Conservation (phyloP, 805 yeast species). For the Starmerella sp. region DNA sequence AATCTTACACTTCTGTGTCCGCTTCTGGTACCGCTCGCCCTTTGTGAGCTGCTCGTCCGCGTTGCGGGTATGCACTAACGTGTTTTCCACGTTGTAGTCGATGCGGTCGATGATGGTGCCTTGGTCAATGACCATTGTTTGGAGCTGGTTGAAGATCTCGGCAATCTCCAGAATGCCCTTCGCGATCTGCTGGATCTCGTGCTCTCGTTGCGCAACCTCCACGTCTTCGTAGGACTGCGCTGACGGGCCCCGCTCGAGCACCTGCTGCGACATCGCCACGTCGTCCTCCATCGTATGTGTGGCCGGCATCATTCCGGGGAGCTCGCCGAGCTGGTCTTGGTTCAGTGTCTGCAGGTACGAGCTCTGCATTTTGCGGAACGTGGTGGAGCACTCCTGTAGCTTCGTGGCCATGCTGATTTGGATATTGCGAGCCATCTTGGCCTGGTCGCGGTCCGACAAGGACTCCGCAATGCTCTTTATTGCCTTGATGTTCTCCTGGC, state of each 20-base stretch:
- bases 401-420: constrained; percentile 75
- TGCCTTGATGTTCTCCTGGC: constrained; percentile 65
- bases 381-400: constrained; percentile 67
- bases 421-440: constrained; percentile 63
- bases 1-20: constrained; percentile 83
- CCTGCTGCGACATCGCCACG: constrained; percentile 28
- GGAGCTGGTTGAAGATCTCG: constrained; percentile 87
- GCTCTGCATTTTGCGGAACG: constrained; percentile 78
- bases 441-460: constrained; percentile 39
- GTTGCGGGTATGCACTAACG: constrained; percentile 61
- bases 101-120: constrained; percentile 89
- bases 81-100: constrained; percentile 77
- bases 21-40: constrained; percentile 73
- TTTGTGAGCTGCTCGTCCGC: constrained; percentile 68
- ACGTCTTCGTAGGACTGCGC: constrained; percentile 27
- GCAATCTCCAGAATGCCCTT: constrained; percentile 90
- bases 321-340: constrained; percentile 21
- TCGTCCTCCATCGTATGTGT: constrained; percentile 27
- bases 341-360: constrained; percentile 74
- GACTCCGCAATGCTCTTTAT: constrained; percentile 38
- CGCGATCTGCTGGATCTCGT: constrained; percentile 81
- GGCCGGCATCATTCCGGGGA: constrained; percentile 18
- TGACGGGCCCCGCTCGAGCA: constrained; percentile 27
- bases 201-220: constrained; percentile 59
- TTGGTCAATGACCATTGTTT: constrained; percentile 83